Base-by-base conservation (phyloP, 2,329 filamentous ascomycete genomes). In the Aspergillus fischeri region DNA sequence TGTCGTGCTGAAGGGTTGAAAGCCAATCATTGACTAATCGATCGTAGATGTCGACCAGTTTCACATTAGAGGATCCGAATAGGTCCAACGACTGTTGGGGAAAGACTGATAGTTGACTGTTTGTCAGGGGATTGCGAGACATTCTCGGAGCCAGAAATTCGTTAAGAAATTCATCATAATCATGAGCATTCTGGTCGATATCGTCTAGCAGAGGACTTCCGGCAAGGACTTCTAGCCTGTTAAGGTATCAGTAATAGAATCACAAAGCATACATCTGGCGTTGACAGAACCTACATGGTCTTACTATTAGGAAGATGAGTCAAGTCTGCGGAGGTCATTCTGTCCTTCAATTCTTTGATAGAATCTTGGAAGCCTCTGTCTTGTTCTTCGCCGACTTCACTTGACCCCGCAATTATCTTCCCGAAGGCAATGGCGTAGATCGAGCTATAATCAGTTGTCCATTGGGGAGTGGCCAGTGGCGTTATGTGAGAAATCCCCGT, bases 21-120 rank as follows among this genome's bases (percentile, higher is more conserved):
- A 77, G 58, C 74, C 75, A 77, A 50, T 73, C 63, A 45, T 67
- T 66, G 20, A 75, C 65, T 52, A 77, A 58, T 35, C 57, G 59
- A 55, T 76, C 73, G 60, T 77, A 77, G 3, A 69, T 63, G 41
- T 60, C 54, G 20, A 69, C 48, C 41, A 72, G 63, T 53, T 69
- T 61, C 42, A 62, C 53, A 24, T 57, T 53, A n/a, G 62, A 59
- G 3, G 53, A 49, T 20, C 52, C 56, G 20, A 62, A 60, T 20
- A 62, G 47, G 48, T 53, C 56, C 6, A 62, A 54, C 9, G 66
- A 63, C 32, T 74, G 56, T 24, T 27, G 44, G 5, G 14, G 21
- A 29, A 64, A 53, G 55, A 61, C 44, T 21, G 29, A 17, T 10
- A 10, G 21, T 10, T 51, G 28, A 51, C 10, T 35, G 49, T 29